Base-by-base conservation (phyloP, 2,329 filamentous ascomycete species). In the Pezicula radicicola region DNA sequence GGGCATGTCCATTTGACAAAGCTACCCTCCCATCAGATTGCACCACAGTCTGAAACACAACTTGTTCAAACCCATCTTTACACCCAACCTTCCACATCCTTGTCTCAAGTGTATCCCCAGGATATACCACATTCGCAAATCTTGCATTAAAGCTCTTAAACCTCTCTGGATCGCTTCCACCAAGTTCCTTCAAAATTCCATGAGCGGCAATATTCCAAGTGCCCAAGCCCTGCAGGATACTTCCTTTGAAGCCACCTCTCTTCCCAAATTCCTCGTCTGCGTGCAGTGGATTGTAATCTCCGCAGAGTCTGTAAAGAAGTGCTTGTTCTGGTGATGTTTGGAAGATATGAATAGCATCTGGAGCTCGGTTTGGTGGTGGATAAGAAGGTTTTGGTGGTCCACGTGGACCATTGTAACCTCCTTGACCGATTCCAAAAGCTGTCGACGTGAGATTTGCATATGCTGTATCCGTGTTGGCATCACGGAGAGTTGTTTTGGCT, bases 201-300 rank as follows among this genome's bases (percentile, higher is more conserved):
- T 75, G 72, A 15, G 74, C 73, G 1, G 70, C 71, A 50, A 74
- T 72, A 55, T 77, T 77, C 72, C 73, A 77, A 15, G 72, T 76
- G 8, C 70, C 71, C 28, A 78, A 60, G 1, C 75, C 74, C 49
- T 77, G 75, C 45, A 77, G 60, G 49, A 77, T 76, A 4, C 68
- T 66, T 1, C 73, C 73, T 36, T 71, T 71, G 57, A 77, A 77
- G 13, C 75, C 75, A 8, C 72, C 71, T 6, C 66, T 64, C 54
- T 62, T 61, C 1, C 72, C 72, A 40, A 72, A 72, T 15, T 63
- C 67, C n/a, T 72, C 71, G 47, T 73, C 71, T 1, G 68, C 73
- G 56, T 76, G 74, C 43, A 76, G 63, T 6, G 75, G 75, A 54
- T 77, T 77, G 59, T 76, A 77, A 53, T 77, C 75, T 1, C 75